Conservation (phyloP, 768 basidiomycete species). For the Vararia minispora region DNA sequence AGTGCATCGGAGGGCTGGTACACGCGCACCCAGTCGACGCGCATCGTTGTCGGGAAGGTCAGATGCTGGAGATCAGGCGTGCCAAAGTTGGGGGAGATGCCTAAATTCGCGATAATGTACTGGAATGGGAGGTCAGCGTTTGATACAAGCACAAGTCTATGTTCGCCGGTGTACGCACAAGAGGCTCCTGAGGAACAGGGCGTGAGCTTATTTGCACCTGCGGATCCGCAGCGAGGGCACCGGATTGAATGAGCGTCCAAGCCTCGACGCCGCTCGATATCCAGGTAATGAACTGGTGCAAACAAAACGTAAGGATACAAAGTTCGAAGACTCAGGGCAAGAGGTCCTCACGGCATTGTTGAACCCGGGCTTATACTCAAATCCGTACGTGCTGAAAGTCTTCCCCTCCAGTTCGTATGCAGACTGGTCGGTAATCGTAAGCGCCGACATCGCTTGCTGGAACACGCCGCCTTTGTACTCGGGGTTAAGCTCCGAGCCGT, state of each 20-base stretch:
- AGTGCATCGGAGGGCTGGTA: constrained; percentile 40
- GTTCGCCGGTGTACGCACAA: constrained; percentile 23
- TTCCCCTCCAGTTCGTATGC: constrained; percentile 24
- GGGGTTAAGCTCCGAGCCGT: constrained; percentile 54
- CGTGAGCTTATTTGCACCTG: constrained; percentile 22
- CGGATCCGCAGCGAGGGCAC: constrained; percentile 31
- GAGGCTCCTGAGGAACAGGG: constrained; percentile 31
- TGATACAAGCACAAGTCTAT: not conserved
- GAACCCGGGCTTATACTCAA: constrained; percentile 29
- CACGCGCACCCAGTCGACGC: constrained; percentile 75
- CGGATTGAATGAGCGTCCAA: constrained; percentile 29
- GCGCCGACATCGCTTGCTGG: constrained; percentile 78
- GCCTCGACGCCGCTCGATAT: constrained; percentile 25
- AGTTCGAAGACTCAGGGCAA: not conserved
- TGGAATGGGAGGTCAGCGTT: constrained; percentile 11
- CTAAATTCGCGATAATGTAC: constrained; percentile 48
- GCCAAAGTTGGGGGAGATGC: constrained; percentile 52
- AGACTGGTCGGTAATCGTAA: constrained; percentile 34
- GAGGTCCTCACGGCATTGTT: constrained; percentile 11
- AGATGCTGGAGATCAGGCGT: constrained; percentile 41
- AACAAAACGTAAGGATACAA: not conserved
- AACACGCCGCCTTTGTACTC: constrained; percentile 66
- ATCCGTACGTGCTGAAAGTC: constrained; percentile 30
- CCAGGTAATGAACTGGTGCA: constrained; percentile 32
- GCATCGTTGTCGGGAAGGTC: constrained; percentile 47